phyloP scores from a whole-genome alignment of 345 rosid species.

The Salix exigua region DNA sequence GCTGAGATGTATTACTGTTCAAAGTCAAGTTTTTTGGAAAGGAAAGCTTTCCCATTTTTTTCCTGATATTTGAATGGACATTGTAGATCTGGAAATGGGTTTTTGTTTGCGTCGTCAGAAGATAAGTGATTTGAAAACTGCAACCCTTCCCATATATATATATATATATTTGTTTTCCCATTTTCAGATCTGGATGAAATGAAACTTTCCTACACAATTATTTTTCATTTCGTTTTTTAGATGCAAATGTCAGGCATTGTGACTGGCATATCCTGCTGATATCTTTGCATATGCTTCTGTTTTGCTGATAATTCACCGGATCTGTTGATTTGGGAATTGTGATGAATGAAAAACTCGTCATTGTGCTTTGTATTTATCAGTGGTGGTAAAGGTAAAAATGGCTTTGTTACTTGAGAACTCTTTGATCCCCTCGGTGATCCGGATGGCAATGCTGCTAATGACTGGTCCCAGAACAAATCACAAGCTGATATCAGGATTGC shows the following conservation, averaged over 20 bases:
- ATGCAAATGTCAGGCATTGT: not conserved
- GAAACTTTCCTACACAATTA: not conserved
- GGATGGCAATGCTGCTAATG: slow-evolving; percentile 3
- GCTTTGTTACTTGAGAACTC: not conserved
- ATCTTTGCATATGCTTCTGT: slow-evolving; percentile 3
- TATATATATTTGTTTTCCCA: not conserved
- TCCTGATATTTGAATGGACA: not conserved
- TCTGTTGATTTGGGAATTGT: slow-evolving; percentile 9
- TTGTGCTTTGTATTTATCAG: not conserved
- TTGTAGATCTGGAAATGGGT: slow-evolving; percentile 35
- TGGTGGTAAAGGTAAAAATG: not conserved
- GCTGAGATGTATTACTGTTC: slow-evolving; percentile 39
- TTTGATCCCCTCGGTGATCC: not conserved
- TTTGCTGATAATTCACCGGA: not conserved
- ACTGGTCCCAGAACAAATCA: not conserved
- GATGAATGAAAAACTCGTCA: not conserved
- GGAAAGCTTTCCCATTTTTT: slow-evolving; percentile 8
- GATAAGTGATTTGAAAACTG: slow-evolving; percentile 16
- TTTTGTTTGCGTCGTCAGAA: slow-evolving; percentile 12
- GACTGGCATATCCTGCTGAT: not conserved
- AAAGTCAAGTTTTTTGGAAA: slow-evolving; percentile 16
- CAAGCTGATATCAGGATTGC: not conserved
- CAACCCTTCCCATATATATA: not conserved
- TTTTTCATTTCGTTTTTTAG: slow-evolving; percentile 1
- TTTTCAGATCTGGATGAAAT: slow-evolving; percentile 5